Base-by-base conservation (phyloP, 2,329 filamentous ascomycete genomes). In the Exophiala sideris region DNA sequence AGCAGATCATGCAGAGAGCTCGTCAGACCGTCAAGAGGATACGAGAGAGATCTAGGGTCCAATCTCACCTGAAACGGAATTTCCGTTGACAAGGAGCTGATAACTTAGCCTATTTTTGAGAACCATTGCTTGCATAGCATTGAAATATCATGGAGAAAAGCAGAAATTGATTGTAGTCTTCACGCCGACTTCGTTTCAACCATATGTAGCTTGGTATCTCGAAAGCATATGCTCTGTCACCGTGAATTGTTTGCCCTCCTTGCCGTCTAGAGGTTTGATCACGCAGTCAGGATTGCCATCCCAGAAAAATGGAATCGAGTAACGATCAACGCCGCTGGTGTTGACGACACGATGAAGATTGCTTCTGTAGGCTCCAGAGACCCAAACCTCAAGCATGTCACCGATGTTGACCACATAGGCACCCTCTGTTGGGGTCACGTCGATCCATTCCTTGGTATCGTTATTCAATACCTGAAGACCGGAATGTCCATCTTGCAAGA, bases 261-360 rank as follows among this genome's bases (percentile, higher is more conserved):
- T 59, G 3, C 48, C 53, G 36, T 59, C 58, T 34, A 62, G 48
- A n/a, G 55, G 51, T 14, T 45, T 49, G 40, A 69, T 59, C 10
- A 65, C 56, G 60, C 61, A 68, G 38, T 80, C 76, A 5, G 77
- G 68, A 65, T 81, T 80, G 3, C 79, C 79, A 50, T 78, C 76
- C 51, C 81, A 76, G 65, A 82, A 83, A 48, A 82, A 76, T 0
- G 79, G 78, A n/a, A 83, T 70, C 5, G 76, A 80, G 62, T 81
- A 83, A 35, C 81, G 71, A 62, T 81, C 76, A 8, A 67, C 68
- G 1, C 70, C 70, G 2, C 73, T 75, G 40, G 71, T 71, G 68
- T 82, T 82, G 58, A 83, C 76, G 21, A 83, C 80, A 6, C 79
- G 70, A 63, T 84, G 81, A 3, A 79, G 65, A 45, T 74, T 80